Conservation (phyloP, 257 asterid genomes). For the Paraleonurus japonicus region DNA sequence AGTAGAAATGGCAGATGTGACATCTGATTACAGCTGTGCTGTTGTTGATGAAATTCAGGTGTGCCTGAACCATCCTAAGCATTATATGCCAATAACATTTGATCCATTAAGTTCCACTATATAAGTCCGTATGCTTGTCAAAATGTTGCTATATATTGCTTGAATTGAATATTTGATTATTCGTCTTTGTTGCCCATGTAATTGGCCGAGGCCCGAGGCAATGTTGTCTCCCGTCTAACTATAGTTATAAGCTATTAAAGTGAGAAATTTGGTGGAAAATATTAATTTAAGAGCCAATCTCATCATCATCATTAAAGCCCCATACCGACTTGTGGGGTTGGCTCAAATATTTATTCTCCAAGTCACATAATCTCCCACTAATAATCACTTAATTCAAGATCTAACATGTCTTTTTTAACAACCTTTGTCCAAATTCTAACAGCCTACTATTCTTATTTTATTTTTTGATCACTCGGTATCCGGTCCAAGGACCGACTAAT, state of each 20-base stretch:
- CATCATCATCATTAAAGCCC: background rate
- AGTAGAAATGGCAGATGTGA: conserved; percentile 91
- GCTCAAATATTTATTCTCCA: background rate
- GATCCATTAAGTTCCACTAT: background rate
- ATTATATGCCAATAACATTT: background rate
- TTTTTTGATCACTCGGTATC: too few species aligned
- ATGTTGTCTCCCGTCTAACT: background rate
- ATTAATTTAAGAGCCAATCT: background rate
- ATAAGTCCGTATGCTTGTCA: background rate
- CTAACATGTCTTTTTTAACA: background rate
- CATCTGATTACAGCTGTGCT: conserved; percentile 71
- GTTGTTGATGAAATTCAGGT: conserved; percentile 98
- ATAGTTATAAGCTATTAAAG: background rate
- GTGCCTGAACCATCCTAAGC: conserved; percentile 23
- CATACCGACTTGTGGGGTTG: background rate
- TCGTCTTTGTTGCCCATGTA: background rate
- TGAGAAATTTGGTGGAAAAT: background rate
- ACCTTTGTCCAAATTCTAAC: too few species aligned
- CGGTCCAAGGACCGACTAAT: too few species aligned
- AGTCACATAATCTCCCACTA: background rate
- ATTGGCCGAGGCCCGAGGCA: background rate
- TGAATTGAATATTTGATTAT: background rate
- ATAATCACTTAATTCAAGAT: background rate
- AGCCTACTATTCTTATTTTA: too few species aligned
- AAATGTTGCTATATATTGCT: conserved; percentile 1